phyloP scores from a whole-genome alignment of 1,284 basidiomycete species.

The Ceratobasidium sp. region DNA sequence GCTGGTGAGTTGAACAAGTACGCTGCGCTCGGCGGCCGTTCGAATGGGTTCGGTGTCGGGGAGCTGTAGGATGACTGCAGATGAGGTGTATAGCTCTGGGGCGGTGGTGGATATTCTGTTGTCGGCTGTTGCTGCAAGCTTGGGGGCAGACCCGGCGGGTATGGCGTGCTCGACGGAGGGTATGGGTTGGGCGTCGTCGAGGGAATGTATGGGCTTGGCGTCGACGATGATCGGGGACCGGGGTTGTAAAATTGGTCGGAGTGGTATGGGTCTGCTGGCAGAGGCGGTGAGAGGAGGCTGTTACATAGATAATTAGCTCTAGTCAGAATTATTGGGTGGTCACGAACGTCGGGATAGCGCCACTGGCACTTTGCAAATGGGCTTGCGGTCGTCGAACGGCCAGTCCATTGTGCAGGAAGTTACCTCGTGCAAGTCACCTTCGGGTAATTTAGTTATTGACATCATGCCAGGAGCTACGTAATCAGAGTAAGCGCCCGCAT shows the following conservation, averaged over 20 bases:
- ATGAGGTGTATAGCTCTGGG: slow-evolving; percentile 19
- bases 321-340: no score
- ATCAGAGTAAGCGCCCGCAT: no score
- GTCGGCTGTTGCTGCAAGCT: not conserved
- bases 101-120: not conserved
- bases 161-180: not conserved
- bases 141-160: slow-evolving; percentile 7
- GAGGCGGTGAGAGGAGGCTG: slow-evolving; percentile 26
- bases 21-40: slow-evolving; percentile 25
- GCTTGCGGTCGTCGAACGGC: no score
- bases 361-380: no score
- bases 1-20: slow-evolving; percentile 11
- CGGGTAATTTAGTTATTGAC: no score
- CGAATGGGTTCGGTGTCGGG: slow-evolving; percentile 35
- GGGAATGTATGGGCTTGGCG: slow-evolving; percentile 3
- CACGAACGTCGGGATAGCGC: no score
- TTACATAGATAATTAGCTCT: no score
- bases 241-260: slow-evolving; percentile 30
- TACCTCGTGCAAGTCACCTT: no score
- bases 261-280: slow-evolving; percentile 24
- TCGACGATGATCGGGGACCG: slow-evolving; percentile 2
- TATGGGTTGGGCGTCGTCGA: slow-evolving; percentile 11
- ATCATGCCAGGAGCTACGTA: no score
- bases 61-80: slow-evolving; percentile 15
- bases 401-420: no score